Base-by-base conservation (phyloP, 208 protist genomes). In the Acanthamoeba lugdunensis region DNA sequence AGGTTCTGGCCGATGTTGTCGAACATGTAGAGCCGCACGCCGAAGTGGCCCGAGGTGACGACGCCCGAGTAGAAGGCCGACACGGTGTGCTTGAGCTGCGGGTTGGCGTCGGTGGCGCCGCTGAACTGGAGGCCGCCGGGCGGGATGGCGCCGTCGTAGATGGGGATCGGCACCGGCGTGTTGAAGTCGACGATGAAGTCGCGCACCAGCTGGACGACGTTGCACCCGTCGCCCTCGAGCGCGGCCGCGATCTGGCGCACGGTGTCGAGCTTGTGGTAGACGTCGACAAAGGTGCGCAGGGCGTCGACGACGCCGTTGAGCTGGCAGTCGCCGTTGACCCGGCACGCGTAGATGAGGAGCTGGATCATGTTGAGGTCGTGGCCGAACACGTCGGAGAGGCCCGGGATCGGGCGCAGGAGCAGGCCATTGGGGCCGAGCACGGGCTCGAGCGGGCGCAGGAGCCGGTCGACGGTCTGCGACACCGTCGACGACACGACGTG, bases 301-400 rank as follows among this genome's bases (percentile, higher is more conserved):
- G 14, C 18, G 4, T 93, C 67, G 41, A 93, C 21, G 28, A 91
- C 33, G 37, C 85, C 61, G 18, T 54, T 8, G 6, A 77, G 7
- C 50, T 82, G 13, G 52, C 89, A 93, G 1, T 93, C 67, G 67
- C 30, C 21, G 67, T 25, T 50, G 23, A 65, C 8, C 89, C 63
- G 7, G 89, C 89, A 93, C 8, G 54, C 41, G 67, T 69, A 93
- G 69, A 56, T 41, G 41, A 81, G 41, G n/a, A 93, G 50, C 50
- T 81, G 89, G 16, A 82, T 9, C 8, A 63, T 3, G 89, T 93
- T 93, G 7, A 93, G 2, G 67, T 93, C 23, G 69, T 75, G 13
- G 37, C 89, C 89, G 21, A 93, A 93, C 48, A 93, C 67, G 50
- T 65, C 50, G 8, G 89, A 93, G 33, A 93, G 61, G 89, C 89